Conservation (phyloP, 1,284 basidiomycete genomes). For the Cryptococcus jaspeensis region DNA sequence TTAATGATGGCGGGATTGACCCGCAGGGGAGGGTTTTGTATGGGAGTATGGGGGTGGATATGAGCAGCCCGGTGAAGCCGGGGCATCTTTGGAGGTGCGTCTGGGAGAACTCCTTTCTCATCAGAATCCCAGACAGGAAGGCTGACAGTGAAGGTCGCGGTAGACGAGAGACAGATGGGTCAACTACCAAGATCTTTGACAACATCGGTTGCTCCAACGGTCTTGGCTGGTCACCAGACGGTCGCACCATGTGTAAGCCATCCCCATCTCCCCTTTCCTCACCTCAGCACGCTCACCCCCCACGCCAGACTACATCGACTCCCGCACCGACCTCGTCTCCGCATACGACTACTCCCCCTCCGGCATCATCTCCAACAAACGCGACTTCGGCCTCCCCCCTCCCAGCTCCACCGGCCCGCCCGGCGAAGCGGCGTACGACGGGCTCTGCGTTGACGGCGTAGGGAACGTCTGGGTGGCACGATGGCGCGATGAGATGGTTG, state of each 20-base stretch:
- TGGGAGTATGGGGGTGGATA: constrained; percentile 35
- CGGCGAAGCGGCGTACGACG: constrained; percentile 42
- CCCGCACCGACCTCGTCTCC: constrained; percentile 28
- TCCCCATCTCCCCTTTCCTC: not conserved
- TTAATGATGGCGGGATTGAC: constrained; percentile 51
- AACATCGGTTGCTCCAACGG: constrained; percentile 46
- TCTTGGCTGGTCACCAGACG: constrained; percentile 46
- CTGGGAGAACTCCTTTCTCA: not conserved
- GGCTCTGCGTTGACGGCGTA: constrained; percentile 43
- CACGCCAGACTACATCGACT: constrained; percentile 48
- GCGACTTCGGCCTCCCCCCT: constrained; percentile 26
- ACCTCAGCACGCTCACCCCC: not conserved
- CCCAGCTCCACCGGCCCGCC: constrained; percentile 16
- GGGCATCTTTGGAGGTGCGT: constrained; percentile 42
- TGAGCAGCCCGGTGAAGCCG: constrained; percentile 16
- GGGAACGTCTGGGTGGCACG: constrained; percentile 49
- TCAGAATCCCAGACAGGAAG: not conserved
- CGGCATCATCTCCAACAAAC: constrained; percentile 28
- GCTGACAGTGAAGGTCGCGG: not conserved
- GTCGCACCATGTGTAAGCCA: constrained; percentile 43
- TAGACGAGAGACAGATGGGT: constrained; percentile 7
- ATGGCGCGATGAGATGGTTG: constrained; percentile 44
- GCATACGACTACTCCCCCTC: constrained; percentile 41
- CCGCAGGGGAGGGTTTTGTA: constrained; percentile 40
- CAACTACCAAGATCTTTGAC: constrained; percentile 25